Evolutionary conservation across 768 basidiomycete species (phyloP), one percentile per base, ranked within the genome.

Genomic region (Exidia glandulosa): DNA sequence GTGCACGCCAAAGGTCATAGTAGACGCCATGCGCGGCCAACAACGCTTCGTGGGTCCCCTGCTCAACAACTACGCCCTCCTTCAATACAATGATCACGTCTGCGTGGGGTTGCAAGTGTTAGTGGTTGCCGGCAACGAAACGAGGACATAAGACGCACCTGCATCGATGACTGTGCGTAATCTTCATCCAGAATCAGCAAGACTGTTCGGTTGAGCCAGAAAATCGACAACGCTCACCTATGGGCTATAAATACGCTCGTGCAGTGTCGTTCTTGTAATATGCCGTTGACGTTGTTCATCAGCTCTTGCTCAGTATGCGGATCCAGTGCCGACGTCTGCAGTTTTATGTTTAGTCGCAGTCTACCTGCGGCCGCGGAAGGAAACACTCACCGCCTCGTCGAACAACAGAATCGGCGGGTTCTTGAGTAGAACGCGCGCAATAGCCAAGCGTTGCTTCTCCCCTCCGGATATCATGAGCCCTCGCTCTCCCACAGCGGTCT

Each of bases 171-270:
- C 83, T 0, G 93, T 95, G 45, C 91, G 83, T 48, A 99, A 73
- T 57, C 75, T 73, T 37, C 36, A 19, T n/a, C n/a, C n/a, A n/a
- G 29, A n/a, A 29, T 34, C 52, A 55, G 25, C 25, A 30, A 59
- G 34, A 27, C 37, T n/a, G n/a, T n/a, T n/a, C 16, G 36, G 30
- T 27, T 6, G 36, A 19, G 29, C 32, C 45, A 55, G 29, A 31
- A n/a, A 25, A 13, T 27, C 27, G 29, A 50, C 30, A 61, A 30
- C n/a, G 27, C 45, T 27, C 58, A 73, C 69, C 90, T 79, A 71
- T 99, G 96, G 0, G 96, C 96, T 61, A 99, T 94, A 69, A 99
- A 99, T 62, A 99, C 90, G 62, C 91, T 94, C 31, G 96, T 99
- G 50, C 94, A 81, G 3, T 82, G 77, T 64, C 87, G 86, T 63